phyloP scores from a whole-genome alignment of 441 rosid genomes.

The Mallotus repandus region DNA sequence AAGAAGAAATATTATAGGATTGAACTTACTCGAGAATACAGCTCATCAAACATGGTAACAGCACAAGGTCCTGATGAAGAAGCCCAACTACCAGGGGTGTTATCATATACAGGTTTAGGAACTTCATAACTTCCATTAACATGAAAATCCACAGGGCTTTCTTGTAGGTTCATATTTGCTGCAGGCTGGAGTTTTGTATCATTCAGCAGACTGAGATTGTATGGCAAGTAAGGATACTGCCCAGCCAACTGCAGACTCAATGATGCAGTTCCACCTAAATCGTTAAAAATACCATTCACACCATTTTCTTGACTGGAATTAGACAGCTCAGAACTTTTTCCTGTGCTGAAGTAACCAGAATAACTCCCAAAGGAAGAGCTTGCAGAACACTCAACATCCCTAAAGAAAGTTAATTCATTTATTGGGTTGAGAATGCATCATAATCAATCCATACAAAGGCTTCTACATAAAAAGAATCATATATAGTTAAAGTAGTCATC shows the following conservation, averaged over 20 bases:
- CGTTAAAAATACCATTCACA: slow-evolving; percentile 55
- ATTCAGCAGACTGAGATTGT: slow-evolving; percentile 48
- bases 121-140: slow-evolving; percentile 57
- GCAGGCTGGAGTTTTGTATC: slow-evolving; percentile 51
- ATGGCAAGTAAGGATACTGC: slow-evolving; percentile 45
- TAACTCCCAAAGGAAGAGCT: slow-evolving; percentile 80
- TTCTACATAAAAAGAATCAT: background rate
- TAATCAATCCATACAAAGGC: background rate
- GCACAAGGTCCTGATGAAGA: slow-evolving; percentile 57
- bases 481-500: too few species aligned
- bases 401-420: slow-evolving; percentile 20
- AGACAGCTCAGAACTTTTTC: slow-evolving; percentile 60
- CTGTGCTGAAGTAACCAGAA: slow-evolving; percentile 62
- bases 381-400: slow-evolving; percentile 79
- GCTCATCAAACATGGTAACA: slow-evolving; percentile 57
- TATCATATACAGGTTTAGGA: slow-evolving; percentile 45
- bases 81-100: slow-evolving; percentile 56
- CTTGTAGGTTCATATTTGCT: slow-evolving; percentile 49
- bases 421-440: slow-evolving; percentile 7
- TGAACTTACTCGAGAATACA: slow-evolving; percentile 53
- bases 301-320: slow-evolving; percentile 65
- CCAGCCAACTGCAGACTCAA: slow-evolving; percentile 49
- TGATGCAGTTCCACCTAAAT: slow-evolving; percentile 47
- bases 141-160: slow-evolving; percentile 53
- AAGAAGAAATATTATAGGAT: background rate